Conservation (phyloP, 306 rosid genomes). For the Alnus glutinosa region DNA sequence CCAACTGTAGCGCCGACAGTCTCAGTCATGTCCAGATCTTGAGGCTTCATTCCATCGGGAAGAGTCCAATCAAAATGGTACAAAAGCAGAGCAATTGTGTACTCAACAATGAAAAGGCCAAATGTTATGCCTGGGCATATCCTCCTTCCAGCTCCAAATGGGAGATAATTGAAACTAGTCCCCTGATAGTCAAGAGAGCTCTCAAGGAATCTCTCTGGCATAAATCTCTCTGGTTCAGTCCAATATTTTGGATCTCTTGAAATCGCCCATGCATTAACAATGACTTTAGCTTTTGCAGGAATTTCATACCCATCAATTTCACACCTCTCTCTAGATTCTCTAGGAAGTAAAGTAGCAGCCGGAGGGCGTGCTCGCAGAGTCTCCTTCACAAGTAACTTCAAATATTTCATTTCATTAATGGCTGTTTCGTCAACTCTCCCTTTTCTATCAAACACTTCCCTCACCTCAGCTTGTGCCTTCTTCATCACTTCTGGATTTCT, state of each 20-base stretch:
- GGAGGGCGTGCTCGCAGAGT: constrained; percentile 32
- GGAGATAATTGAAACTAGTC: constrained; percentile 14
- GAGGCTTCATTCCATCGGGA: constrained; percentile 24
- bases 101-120: constrained; percentile 22
- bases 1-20: background rate
- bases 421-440: background rate
- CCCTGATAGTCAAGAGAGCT: constrained; percentile 23
- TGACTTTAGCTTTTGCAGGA: too few species aligned
- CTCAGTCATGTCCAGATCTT: constrained; percentile 36
- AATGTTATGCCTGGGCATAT: constrained; percentile 29
- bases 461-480: constrained; percentile 37
- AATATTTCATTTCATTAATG: too few species aligned
- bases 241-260: constrained; percentile 11
- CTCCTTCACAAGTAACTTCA: constrained; percentile 33
- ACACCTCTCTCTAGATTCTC: constrained; percentile 20
- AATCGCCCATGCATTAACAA: too few species aligned
- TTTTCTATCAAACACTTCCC: constrained; percentile 28
- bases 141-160: constrained; percentile 36
- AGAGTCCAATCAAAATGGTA: constrained; percentile 11
- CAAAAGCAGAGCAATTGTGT: constrained; percentile 31
- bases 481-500: constrained; percentile 41
- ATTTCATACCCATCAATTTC: constrained; percentile 11
- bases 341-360: constrained; percentile 27
- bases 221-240: constrained; percentile 27
- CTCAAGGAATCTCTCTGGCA: constrained; percentile 29